Evolutionary conservation across 2,329 filamentous ascomycete genomes (phyloP).

Genomic region (Metarhizium guizhouense): DNA sequence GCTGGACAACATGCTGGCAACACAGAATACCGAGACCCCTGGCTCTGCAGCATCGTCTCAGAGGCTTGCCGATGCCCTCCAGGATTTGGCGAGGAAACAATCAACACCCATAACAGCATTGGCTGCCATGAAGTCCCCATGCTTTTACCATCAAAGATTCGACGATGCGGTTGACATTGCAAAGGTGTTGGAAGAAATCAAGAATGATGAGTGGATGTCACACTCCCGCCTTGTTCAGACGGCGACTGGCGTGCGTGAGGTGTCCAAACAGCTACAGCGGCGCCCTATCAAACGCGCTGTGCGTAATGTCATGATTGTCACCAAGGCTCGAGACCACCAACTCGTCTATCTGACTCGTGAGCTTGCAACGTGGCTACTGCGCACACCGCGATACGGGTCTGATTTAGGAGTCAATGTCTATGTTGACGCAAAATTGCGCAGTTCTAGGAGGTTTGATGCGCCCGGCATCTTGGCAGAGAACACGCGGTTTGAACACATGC

Average conservation of each 20-base stretch:
- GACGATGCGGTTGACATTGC: conserved; percentile 94
- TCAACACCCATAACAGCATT: conserved; percentile 34
- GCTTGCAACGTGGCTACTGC: conserved; percentile 77
- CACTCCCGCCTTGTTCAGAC: conserved; percentile 93
- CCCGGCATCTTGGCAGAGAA: conserved; percentile 64
- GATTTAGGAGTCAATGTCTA: conserved; percentile 93
- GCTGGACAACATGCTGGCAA: conserved; percentile 49
- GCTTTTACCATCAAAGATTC: conserved; percentile 96
- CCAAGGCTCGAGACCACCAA: conserved; percentile 91
- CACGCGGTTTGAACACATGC: conserved; percentile 68
- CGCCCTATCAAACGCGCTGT: conserved; percentile 88
- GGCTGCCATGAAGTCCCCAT: conserved; percentile 72
- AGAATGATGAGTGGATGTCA: conserved; percentile 79
- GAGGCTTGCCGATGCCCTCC: conserved; percentile 53
- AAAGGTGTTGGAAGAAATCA: conserved; percentile 90
- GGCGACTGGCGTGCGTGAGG: conserved; percentile 87
- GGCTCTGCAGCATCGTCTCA: conserved; percentile 44
- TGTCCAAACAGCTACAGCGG: conserved; percentile 89
- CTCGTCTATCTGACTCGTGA: conserved; percentile 84
- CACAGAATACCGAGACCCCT: conserved; percentile 27
- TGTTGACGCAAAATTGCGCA: conserved; percentile 89
- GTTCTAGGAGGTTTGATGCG: conserved; percentile 80
- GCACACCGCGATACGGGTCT: conserved; percentile 80
- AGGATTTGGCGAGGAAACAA: conserved; percentile 39
- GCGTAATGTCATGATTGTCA: conserved; percentile 94